A percentile compares a stretch with the other conserved stretches of the same genome.
phyloP scores from a whole-genome alignment of 768 basidiomycete species.

The Lentinula raphanica region DNA sequence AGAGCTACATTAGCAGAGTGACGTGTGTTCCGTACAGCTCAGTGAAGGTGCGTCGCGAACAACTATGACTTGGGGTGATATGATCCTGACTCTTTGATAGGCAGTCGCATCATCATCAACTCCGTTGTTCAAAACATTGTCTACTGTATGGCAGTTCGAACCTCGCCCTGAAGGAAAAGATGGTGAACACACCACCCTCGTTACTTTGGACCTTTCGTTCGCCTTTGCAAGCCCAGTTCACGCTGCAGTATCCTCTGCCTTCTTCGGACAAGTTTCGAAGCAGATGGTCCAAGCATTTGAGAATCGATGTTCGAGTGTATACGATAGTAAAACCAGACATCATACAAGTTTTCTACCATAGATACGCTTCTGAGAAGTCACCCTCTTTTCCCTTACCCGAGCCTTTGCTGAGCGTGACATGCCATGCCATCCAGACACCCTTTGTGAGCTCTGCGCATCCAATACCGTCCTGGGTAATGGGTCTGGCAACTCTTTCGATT shows the following conservation, averaged over 20 bases:
- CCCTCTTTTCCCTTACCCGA: background rate
- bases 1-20: conserved; percentile 84
- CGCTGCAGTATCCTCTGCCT: conserved; percentile 73
- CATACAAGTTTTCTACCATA: conserved; percentile 2
- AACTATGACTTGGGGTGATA: conserved; percentile 3
- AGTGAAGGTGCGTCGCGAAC: conserved; percentile 59
- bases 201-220: conserved; percentile 81
- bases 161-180: conserved; percentile 43
- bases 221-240: conserved; percentile 86
- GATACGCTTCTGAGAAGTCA: background rate
- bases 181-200: conserved; percentile 54
- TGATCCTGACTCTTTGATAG: conserved; percentile 29
- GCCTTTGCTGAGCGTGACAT: background rate
- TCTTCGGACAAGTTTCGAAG: conserved; percentile 82
- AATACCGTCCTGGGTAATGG: background rate
- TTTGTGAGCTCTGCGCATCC: background rate
- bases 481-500: background rate
- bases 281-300: conserved; percentile 94
- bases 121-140: conserved; percentile 67
- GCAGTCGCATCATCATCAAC: conserved; percentile 68
- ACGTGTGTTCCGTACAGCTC: conserved; percentile 72
- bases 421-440: background rate
- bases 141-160: conserved; percentile 71
- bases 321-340: conserved; percentile 44
- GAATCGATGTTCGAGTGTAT: conserved; percentile 69